Evolutionary conservation across 306 rosid species (phyloP).

Genomic region (Corylus americana): DNA sequence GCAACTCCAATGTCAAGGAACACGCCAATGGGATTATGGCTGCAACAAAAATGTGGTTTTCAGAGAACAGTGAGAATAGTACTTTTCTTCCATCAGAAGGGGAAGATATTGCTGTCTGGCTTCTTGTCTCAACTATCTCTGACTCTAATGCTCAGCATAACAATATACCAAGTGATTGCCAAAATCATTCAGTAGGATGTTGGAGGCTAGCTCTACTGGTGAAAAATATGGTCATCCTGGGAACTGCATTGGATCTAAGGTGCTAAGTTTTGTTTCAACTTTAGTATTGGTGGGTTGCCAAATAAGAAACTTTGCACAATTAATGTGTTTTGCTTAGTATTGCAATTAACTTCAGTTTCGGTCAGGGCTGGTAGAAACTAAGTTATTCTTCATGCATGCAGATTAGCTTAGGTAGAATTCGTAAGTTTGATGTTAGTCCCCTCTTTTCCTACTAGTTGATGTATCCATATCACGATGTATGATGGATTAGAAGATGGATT

Average conservation of each 20-base stretch:
- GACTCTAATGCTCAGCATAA: constrained; percentile 38
- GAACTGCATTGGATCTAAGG: constrained; percentile 77
- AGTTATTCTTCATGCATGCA: background rate
- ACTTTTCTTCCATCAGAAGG: constrained; percentile 36
- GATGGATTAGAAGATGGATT: background rate
- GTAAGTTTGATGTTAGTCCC: background rate
- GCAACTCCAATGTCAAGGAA: constrained; percentile 40
- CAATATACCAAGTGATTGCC: constrained; percentile 35
- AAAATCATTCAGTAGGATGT: constrained; percentile 40
- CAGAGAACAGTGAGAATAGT: constrained; percentile 34
- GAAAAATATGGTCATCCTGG: constrained; percentile 56
- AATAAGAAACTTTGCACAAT: background rate
- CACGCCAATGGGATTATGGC: constrained; percentile 48
- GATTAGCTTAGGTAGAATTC: background rate
- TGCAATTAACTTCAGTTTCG: background rate
- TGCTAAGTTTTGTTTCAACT: constrained; percentile 30
- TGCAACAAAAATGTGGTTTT: constrained; percentile 49
- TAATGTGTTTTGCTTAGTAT: constrained; percentile 12
- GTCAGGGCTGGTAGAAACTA: background rate
- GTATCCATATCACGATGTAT: background rate
- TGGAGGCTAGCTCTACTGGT: constrained; percentile 79
- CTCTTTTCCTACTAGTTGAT: background rate
- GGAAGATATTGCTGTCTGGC: constrained; percentile 67
- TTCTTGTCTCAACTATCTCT: constrained; percentile 61
- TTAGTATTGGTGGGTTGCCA: constrained; percentile 1